Evolutionary conservation across 495 filamentous ascomycete genomes (phyloP).

Genomic region (Pyronema omphalodes): DNA sequence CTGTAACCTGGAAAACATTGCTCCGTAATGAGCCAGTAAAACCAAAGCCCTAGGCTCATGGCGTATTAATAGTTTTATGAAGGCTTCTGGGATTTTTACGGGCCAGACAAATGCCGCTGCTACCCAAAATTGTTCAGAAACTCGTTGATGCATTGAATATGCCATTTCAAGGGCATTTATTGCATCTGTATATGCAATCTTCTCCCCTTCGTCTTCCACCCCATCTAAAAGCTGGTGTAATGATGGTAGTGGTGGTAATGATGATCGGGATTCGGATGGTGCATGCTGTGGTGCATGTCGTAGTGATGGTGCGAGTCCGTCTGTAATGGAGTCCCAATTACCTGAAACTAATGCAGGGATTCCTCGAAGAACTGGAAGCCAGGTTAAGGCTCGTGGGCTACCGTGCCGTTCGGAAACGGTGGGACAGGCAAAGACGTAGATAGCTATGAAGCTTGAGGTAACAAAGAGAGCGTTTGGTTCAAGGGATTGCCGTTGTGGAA

Average conservation of each 20-base stretch:
- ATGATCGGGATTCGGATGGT: background rate
- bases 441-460: background rate
- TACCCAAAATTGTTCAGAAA: background rate
- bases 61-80: background rate
- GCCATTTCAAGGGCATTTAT: background rate
- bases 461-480: conserved; percentile 3
- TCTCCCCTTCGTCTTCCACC: background rate
- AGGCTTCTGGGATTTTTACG: background rate
- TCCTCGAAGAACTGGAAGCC: conserved; percentile 1
- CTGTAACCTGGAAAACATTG: background rate
- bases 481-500: background rate
- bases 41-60: background rate
- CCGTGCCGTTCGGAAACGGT: background rate
- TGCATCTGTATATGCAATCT: background rate
- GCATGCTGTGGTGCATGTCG: background rate
- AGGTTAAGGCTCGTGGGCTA: background rate
- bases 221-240: background rate
- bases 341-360: background rate
- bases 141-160: background rate
- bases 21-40: background rate
- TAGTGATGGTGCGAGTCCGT: background rate
- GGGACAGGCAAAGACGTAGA: conserved; percentile 3
- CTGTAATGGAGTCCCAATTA: background rate
- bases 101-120: conserved; percentile 2
- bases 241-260: background rate